Evolutionary conservation across 768 basidiomycete genomes (phyloP), one percentile per base, ranked within the genome.

Genomic region (Xerocomus potaroensis): DNA sequence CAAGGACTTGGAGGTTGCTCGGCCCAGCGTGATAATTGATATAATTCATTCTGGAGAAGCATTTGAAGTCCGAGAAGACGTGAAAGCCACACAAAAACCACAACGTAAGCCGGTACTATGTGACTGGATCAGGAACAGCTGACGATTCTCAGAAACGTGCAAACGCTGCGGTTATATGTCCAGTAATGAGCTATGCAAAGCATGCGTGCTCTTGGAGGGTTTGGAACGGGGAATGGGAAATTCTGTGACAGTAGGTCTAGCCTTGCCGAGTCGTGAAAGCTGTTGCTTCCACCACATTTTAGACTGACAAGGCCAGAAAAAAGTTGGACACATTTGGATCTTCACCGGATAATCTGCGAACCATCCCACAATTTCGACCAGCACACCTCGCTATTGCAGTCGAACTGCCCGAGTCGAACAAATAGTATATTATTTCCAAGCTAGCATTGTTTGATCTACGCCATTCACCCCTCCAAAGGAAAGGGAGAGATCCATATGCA

Each of bases 31-130:
- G 1, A 96, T 99, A 54, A 91, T 99, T 51, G 96, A 99, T 64
- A 95, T 98, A 50, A 96, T 98, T 23, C 91, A 96, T 65, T 93
- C 89, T 0, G 94, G 94, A 7, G 94, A 97, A 62, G 84, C 88
- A 1, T 93, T 93, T 57, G 89, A 91, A 61, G 72, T 94, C 18
- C 81, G 78, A 53, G 86, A 91, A 38, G 87, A 87, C 53, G 79
- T 94, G n/a, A 89, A 84, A 60, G 83, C 83, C 11, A 78, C 79
- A 0, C 87, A 92, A 64, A 91, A 91, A 63, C 66, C 74, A 23
- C 89, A 93, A 66, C 89, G 93, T 95, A 67, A 65, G 86, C 72
- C 48, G 37, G 38, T 22, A 44, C 23, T 31, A 22, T 18, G 15
- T 46, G 38, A n/a, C 29, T 6, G 15, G 33, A 48, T 46, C 48